Conservation (phyloP, 1,284 basidiomycete species). For the Fistulina hepatica region DNA sequence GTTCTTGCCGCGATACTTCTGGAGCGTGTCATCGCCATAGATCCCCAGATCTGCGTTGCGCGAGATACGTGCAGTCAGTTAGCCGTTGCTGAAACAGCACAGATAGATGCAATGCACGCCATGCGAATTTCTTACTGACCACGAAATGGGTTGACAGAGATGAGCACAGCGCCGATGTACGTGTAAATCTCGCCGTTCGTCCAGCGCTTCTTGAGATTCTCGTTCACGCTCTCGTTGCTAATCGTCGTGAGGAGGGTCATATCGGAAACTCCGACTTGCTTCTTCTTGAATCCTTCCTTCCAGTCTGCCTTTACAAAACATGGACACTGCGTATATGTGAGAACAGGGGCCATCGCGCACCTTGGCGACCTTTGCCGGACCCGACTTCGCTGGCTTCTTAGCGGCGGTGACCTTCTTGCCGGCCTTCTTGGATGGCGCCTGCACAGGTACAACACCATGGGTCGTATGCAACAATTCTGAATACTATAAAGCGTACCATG, state of each 20-base stretch:
- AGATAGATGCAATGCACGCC: slow-evolving; percentile 17
- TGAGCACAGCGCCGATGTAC: slow-evolving; percentile 95
- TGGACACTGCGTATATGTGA: slow-evolving; percentile 3
- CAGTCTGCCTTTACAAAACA: slow-evolving; percentile 72
- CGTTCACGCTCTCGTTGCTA: slow-evolving; percentile 96
- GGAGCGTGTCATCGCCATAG: slow-evolving; percentile 83
- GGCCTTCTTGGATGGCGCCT: slow-evolving; percentile 88
- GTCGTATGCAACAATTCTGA: no score
- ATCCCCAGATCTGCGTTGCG: slow-evolving; percentile 77
- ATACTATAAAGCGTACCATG: slow-evolving; percentile 8
- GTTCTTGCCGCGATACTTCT: slow-evolving; percentile 94
- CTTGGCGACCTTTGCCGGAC: slow-evolving; percentile 62
- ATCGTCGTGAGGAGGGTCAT: slow-evolving; percentile 98
- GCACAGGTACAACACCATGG: no score
- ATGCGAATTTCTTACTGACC: no score
- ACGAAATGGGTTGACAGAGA: slow-evolving; percentile 97
- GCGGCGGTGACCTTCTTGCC: slow-evolving; percentile 71
- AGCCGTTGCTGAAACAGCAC: slow-evolving; percentile 1
- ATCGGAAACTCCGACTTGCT: slow-evolving; percentile 93
- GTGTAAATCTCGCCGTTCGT: slow-evolving; percentile 96
- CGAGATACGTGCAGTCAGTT: slow-evolving; percentile 1
- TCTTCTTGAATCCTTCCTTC: slow-evolving; percentile 98
- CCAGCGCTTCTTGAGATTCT: slow-evolving; percentile 96
- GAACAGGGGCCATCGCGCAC: slow-evolving; percentile 25
- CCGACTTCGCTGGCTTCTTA: slow-evolving; percentile 47